These are phyloP conservation scores for Boletus rubescentipes DNA, from an alignment of 768 basidiomycete genomes.

Conservation along the genomic window DNA sequence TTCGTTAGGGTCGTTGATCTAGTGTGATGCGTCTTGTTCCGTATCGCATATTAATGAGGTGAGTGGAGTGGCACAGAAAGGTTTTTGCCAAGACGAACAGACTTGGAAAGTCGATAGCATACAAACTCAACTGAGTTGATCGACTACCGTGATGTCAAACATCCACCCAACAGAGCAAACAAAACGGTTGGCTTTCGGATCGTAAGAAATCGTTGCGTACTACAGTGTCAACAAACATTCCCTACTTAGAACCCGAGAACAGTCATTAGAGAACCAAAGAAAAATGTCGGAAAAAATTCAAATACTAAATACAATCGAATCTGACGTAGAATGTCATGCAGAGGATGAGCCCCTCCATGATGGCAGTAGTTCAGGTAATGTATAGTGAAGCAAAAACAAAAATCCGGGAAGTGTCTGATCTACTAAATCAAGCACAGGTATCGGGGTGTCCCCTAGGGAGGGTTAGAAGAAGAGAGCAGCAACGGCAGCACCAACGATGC, in stretches of 20 bases:
- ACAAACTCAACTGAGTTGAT: not conserved
- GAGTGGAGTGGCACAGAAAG: no score
- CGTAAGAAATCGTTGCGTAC: conserved; percentile 13
- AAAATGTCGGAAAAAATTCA: conserved; percentile 2
- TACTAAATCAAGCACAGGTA: conserved; percentile 20
- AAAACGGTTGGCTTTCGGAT: conserved; percentile 12
- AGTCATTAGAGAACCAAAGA: conserved; percentile 4
- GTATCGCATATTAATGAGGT: no score
- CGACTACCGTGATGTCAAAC: not conserved
- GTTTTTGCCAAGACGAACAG: no score
- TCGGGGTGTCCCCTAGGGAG: not conserved
- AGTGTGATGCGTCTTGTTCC: no score
- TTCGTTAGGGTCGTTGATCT: no score
- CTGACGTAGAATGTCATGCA: not conserved
- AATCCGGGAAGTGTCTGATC: conserved; percentile 11
- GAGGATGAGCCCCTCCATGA: conserved; percentile 1
- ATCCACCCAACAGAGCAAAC: not conserved
- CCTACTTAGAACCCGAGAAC: conserved; percentile 17
- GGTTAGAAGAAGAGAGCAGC: conserved; percentile 40
- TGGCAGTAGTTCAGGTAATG: conserved; percentile 11
- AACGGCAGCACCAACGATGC: conserved; percentile 33
- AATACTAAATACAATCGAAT: conserved; percentile 2
- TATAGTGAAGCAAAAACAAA: conserved; percentile 19
- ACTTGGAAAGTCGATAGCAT: no score
- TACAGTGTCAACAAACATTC: conserved; percentile 17